Conservation (phyloP, 768 basidiomycete species). For the Amanita polypyramis region DNA sequence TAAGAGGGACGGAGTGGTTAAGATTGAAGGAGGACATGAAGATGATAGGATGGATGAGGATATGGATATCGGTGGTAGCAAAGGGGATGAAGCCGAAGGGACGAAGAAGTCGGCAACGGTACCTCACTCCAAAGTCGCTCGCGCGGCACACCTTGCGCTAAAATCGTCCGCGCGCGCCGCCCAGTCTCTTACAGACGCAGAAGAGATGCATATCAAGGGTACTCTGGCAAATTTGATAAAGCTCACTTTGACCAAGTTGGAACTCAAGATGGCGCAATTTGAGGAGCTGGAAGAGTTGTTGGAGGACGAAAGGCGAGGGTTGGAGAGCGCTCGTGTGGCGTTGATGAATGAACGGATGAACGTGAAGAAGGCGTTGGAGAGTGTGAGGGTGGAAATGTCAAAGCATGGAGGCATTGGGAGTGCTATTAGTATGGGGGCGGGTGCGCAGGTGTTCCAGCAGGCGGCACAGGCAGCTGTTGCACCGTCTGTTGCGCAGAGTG, state of each 20-base stretch:
- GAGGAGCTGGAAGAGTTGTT: conserved; percentile 88
- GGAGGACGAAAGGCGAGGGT: conserved; percentile 77
- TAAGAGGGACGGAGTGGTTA: conserved; percentile 20
- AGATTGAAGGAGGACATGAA: conserved; percentile 21
- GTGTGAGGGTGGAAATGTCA: conserved; percentile 52
- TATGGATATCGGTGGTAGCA: conserved; percentile 10
- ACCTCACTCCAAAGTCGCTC: conserved; percentile 65
- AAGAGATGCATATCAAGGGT: conserved; percentile 70
- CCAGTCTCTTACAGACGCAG: conserved; percentile 64
- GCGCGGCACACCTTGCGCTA: conserved; percentile 82
- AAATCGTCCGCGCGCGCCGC: conserved; percentile 86
- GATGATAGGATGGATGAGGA: conserved; percentile 43
- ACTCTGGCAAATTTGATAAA: conserved; percentile 80
- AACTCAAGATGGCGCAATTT: conserved; percentile 91
- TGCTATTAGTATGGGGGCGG: conserved; percentile 10
- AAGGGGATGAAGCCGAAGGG: conserved; percentile 14
- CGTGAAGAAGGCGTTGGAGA: conserved; percentile 63
- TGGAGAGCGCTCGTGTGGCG: conserved; percentile 76
- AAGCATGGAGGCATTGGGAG: conserved; percentile 33
- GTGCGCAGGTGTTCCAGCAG: conserved; percentile 1
- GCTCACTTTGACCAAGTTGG: conserved; percentile 77
- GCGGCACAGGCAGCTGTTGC: not conserved
- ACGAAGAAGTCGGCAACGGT: conserved; percentile 30
- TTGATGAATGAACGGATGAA: conserved; percentile 72
- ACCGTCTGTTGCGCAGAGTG: conserved; percentile 3